Evolutionary conservation across 768 basidiomycete genomes (phyloP).

Genomic region (Filobasidium wieringae): DNA sequence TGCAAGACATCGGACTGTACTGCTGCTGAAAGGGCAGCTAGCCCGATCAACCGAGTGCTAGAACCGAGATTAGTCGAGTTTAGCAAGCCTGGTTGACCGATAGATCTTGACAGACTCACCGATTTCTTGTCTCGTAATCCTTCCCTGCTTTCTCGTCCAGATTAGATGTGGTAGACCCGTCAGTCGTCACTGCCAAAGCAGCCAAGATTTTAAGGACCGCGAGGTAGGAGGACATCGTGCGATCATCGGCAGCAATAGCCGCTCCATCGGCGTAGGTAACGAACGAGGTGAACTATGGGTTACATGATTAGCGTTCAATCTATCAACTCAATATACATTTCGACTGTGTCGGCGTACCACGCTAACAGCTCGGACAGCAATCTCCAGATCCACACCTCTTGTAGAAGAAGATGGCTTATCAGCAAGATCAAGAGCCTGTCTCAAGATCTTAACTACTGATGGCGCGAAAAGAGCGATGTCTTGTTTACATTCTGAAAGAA

Average conservation of each 20-base stretch:
- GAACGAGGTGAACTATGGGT: conserved; percentile 72
- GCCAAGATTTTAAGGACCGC: conserved; percentile 57
- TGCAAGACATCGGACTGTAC: conserved; percentile 75
- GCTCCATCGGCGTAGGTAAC: conserved; percentile 81
- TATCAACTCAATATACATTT: no score
- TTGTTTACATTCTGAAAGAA: conserved; percentile 63
- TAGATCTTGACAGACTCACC: conserved; percentile 43
- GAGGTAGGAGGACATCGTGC: conserved; percentile 59
- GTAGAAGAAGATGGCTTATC: not conserved
- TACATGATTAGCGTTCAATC: no score
- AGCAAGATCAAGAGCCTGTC: conserved; percentile 27
- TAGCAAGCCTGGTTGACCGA: not conserved
- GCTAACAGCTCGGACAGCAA: conserved; percentile 49
- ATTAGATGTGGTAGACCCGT: not conserved
- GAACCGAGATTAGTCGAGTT: not conserved
- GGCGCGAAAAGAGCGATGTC: conserved; percentile 33
- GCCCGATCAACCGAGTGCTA: conserved; percentile 73
- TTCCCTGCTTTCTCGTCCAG: conserved; percentile 32
- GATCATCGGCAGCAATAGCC: conserved; percentile 63
- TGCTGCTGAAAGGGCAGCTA: conserved; percentile 68
- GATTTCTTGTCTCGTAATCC: conserved; percentile 63
- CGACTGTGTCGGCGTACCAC: conserved; percentile 36
- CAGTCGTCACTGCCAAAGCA: conserved; percentile 34
- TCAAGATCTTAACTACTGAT: conserved; percentile 25
- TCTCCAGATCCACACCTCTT: conserved; percentile 33